Percentiles rank a stretch among this genome's conserved stretches.
phyloP scores from a whole-genome alignment of 2,329 filamentous ascomycete genomes.

The Curvularia sp. region DNA sequence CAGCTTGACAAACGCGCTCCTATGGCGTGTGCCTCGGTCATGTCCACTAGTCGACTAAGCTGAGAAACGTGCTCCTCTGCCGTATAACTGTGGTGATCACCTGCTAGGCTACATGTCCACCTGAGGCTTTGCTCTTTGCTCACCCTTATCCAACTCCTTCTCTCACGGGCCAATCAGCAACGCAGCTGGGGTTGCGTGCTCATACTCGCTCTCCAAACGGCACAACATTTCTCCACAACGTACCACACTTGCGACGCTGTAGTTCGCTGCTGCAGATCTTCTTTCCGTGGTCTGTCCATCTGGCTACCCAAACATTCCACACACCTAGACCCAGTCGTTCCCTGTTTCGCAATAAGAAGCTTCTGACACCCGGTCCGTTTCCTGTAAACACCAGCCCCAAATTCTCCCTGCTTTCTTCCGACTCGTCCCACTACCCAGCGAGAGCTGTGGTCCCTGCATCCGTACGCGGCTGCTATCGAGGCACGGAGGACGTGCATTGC shows the following conservation, averaged over 20 bases:
- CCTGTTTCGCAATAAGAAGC: slow-evolving; percentile 12
- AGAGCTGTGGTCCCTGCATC: slow-evolving; percentile 6
- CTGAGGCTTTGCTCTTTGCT: slow-evolving; percentile 10
- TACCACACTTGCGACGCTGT: background rate
- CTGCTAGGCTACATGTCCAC: slow-evolving; percentile 5
- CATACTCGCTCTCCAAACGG: slow-evolving; percentile 11
- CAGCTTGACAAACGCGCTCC: slow-evolving; percentile 1
- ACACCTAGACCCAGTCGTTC: background rate
- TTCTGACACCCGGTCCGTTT: slow-evolving; percentile 1
- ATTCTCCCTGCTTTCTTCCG: background rate
- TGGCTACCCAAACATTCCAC: slow-evolving; percentile 6
- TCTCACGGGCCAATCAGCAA: slow-evolving; percentile 13
- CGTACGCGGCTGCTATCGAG: background rate
- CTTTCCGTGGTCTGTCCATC: slow-evolving; percentile 1
- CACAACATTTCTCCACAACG: slow-evolving; percentile 6
- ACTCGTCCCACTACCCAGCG: background rate
- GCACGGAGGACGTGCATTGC: slow-evolving; percentile 8
- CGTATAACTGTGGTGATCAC: slow-evolving; percentile 6
- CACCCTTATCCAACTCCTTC: background rate
- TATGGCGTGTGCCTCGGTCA: background rate
- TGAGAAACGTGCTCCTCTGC: slow-evolving; percentile 8
- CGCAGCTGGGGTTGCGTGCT: slow-evolving; percentile 15
- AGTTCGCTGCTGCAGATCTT: background rate
- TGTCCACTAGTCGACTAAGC: slow-evolving; percentile 12
- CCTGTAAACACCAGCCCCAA: background rate